phyloP scores from a whole-genome alignment of 768 basidiomycete genomes.

The Naematelia encephala region DNA sequence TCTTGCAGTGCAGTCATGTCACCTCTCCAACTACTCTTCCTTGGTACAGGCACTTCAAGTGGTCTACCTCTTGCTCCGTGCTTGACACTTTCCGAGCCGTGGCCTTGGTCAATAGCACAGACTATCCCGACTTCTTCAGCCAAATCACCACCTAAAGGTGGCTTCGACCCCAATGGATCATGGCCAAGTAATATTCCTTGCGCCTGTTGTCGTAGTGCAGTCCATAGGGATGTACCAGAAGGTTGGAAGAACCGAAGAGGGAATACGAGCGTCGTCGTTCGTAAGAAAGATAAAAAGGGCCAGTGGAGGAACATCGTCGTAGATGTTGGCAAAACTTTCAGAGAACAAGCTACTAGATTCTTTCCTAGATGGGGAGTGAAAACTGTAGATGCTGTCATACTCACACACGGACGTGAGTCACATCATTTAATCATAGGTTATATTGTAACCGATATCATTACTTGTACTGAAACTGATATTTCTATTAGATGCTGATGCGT shows the following conservation, averaged over 20 bases:
- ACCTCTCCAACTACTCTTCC: slow-evolving; percentile 65
- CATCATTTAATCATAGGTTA: neutral
- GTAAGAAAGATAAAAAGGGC: slow-evolving; percentile 57
- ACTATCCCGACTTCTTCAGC: slow-evolving; percentile 54
- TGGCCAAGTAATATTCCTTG: slow-evolving; percentile 43
- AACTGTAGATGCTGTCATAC: slow-evolving; percentile 68
- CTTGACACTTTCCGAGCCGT: slow-evolving; percentile 60
- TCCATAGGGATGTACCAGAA: slow-evolving; percentile 54
- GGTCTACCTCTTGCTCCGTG: slow-evolving; percentile 65
- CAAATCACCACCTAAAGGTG: slow-evolving; percentile 50
- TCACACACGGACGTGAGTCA: slow-evolving; percentile 72
- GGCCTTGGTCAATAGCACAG: slow-evolving; percentile 19
- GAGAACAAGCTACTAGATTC: slow-evolving; percentile 48
- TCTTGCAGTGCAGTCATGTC: slow-evolving; percentile 5
- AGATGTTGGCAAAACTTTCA: slow-evolving; percentile 81
- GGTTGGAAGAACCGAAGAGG: slow-evolving; percentile 80
- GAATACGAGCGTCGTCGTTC: slow-evolving; percentile 71
- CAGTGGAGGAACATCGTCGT: slow-evolving; percentile 68
- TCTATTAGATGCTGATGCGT: slow-evolving; percentile 56
- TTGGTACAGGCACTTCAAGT: slow-evolving; percentile 78
- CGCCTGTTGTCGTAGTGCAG: slow-evolving; percentile 56
- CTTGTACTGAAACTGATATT: neutral
- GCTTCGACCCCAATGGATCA: slow-evolving; percentile 21
- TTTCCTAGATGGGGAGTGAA: slow-evolving; percentile 71
- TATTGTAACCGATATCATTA: neutral